These are phyloP conservation scores for Solanum chiquidenum DNA, from an alignment of 257 asterid species.

Conservation along the genomic window DNA sequence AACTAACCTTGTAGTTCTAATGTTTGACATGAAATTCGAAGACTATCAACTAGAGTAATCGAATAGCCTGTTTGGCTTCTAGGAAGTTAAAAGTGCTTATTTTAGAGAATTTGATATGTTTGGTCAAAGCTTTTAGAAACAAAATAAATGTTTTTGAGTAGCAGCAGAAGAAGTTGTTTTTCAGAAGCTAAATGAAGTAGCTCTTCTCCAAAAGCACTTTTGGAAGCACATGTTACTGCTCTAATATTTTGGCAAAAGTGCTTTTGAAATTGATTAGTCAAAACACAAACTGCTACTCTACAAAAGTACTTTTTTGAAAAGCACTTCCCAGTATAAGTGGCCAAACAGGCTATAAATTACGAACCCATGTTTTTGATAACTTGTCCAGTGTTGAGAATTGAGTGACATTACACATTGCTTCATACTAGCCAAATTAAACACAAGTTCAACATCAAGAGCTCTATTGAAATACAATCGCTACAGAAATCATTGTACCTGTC, in stretches of 20 bases:
- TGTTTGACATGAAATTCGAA: not conserved
- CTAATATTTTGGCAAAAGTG: not conserved
- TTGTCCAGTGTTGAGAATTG: not conserved
- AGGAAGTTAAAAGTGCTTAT: not conserved
- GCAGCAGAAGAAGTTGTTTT: not conserved
- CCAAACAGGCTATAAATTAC: not conserved
- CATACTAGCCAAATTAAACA: not conserved
- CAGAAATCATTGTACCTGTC: constrained; percentile 43
- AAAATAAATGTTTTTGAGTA: not conserved
- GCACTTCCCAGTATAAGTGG: not conserved
- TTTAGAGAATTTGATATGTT: not conserved
- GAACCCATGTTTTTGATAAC: not conserved
- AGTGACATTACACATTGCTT: not conserved
- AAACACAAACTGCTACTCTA: not conserved
- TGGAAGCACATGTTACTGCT: not conserved
- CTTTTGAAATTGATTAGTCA: not conserved
- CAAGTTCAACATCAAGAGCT: not conserved
- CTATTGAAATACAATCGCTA: not conserved
- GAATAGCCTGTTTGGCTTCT: not conserved
- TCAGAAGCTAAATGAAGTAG: not conserved
- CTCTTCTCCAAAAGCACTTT: not conserved
- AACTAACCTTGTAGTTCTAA: not conserved
- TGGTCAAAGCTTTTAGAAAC: not conserved
- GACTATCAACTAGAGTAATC: not conserved
- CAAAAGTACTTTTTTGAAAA: not conserved